Evolutionary conservation across 805 yeast species (phyloP), one percentile per base, ranked within the genome.

Genomic region (Suhomyces emberorum): DNA sequence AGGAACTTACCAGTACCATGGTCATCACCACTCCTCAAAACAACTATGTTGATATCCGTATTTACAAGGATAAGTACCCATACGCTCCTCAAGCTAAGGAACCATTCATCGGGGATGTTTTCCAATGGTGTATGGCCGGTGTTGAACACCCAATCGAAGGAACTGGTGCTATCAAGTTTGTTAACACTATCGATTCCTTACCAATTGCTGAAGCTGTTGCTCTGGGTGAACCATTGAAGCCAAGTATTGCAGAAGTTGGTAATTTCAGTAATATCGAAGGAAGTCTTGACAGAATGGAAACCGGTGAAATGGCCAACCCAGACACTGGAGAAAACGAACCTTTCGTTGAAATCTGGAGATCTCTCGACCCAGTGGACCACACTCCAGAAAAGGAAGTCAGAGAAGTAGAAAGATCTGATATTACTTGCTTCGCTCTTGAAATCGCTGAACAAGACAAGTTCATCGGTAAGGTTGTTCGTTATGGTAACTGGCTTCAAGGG

Each of bases 111-210:
- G 50, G 49, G 8, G 40, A 61, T 12, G 51, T 61, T 15, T 76
- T 76, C 44, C 79, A 79, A 47, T 76, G 83, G 81, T 76, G 70
- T 1, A 72, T 77, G 55, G 70, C 72, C 4, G 85, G 86, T 2
- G 52, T 51, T 1, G 76, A 75, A 34, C 57, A 58, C 11, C 54
- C 57, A 3, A 47, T 69, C 23, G 59, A 54, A 4, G 65, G 65
- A 8, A 57, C 67, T 2, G 55, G 51, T 28, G 55, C 51, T 32
- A 53, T 70, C 9, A 54, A 58, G 44, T 75, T 74, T 48, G 50
- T 60, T 20, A 73, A 70, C 44, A 60, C 60, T 29, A 59, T 72
- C 36, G 75, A 72, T 35, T 68, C 75, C 12, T 49, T 49, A 20
- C 72, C 54, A 15, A 59, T 71, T 15, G 23, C 42, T 24, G 47